Evolutionary conservation across 768 basidiomycete genomes (phyloP), one percentile per base, ranked within the genome.

Genomic region (Auricularia heimuer): DNA sequence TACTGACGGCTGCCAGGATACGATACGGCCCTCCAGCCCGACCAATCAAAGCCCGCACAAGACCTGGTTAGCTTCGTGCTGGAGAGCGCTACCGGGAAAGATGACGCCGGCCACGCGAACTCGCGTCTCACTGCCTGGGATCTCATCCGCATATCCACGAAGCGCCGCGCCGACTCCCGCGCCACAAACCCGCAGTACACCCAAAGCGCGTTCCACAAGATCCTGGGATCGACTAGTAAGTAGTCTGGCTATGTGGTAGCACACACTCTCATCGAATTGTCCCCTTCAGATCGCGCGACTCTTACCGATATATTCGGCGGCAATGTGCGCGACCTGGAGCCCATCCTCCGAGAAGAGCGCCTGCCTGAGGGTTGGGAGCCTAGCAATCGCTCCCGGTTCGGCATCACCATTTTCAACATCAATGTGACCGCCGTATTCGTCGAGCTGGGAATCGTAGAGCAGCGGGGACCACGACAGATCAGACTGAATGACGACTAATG

Each of bases 281-380:
- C 11, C 1, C 18, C 47, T 51, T 16, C 16, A 60, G 56, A 69
- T 61, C 54, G 85, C 0, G 82, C 86, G 0, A 86, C 87, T 0
- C 67, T 92, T 61, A 73, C 87, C 16, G 82, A 81, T 1, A 83
- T 87, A 63, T 86, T 90, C 67, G 91, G 87, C 3, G 87, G 89
- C 2, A 77, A 80, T 21, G 70, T 86, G 3, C 73, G 77, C 6
- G 86, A 87, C 65, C 68, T 91, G 44, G 75, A 80, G 51, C 68
- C 79, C 0, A 69, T 89, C 61, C 73, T 92, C n/a, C 71, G 77
- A 8, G 87, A 92, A 56, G 90, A 92, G 68, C 82, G 88, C 16
- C 70, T 92, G 37, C 85, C 86, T 0, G 79, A 86, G 0, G 84
- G 84, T 24, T 92, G 88, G 87, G 88, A 90, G 70, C 79, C 89